phyloP scores from a whole-genome alignment of 495 filamentous ascomycete genomes.

The Penicillium canariense region DNA sequence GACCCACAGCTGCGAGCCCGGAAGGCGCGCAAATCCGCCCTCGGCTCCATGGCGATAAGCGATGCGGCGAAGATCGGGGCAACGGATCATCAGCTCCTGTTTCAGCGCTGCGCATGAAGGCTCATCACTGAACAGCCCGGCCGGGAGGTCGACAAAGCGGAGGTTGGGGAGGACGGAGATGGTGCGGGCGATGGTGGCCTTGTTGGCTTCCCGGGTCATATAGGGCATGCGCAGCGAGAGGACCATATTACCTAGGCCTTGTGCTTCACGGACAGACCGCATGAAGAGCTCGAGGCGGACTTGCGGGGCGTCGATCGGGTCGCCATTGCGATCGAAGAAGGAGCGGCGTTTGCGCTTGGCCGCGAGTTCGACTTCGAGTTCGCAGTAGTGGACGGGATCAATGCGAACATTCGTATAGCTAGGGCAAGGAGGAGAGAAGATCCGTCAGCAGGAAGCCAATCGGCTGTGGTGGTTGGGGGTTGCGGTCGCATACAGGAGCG shows the following conservation, averaged over 20 bases:
- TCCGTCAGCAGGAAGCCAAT: neutral
- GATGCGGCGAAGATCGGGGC: slow-evolving; percentile 84
- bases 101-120: slow-evolving; percentile 67
- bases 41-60: slow-evolving; percentile 76
- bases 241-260: slow-evolving; percentile 62
- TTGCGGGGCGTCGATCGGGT: slow-evolving; percentile 73
- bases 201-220: slow-evolving; percentile 88
- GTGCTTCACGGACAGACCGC: slow-evolving; percentile 74
- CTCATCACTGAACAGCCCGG: slow-evolving; percentile 77
- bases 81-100: slow-evolving; percentile 79
- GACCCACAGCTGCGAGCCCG: slow-evolving; percentile 64
- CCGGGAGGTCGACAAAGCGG: slow-evolving; percentile 84
- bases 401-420: slow-evolving; percentile 91
- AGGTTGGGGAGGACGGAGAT: slow-evolving; percentile 83
- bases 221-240: slow-evolving; percentile 88
- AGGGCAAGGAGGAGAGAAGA: neutral
- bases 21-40: slow-evolving; percentile 68
- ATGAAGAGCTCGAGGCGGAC: slow-evolving; percentile 74
- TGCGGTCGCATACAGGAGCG: slow-evolving; percentile 49
- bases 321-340: slow-evolving; percentile 70
- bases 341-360: slow-evolving; percentile 74
- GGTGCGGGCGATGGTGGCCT: slow-evolving; percentile 77
- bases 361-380: slow-evolving; percentile 74
- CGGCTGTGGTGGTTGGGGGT: neutral
- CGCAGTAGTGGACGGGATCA: slow-evolving; percentile 93